Evolutionary conservation across 805 yeast species (phyloP), one percentile per base, ranked within the genome.

Genomic region (Candida khao-thaluensis): DNA sequence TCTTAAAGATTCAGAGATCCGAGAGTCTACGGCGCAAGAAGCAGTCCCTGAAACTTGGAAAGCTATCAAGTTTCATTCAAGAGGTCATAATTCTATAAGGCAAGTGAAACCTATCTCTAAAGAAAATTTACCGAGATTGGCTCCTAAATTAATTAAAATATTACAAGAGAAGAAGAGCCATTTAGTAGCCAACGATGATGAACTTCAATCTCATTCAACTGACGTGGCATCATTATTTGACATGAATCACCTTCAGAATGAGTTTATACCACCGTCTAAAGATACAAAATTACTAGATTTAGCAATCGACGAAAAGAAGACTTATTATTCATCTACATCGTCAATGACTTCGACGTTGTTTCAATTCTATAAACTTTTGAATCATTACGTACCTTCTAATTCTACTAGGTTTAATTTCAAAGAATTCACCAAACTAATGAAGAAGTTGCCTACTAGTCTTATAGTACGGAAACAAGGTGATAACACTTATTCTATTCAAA

Each of bases 151-250:
- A 14, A 82, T 84, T 25, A 64, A 84, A 29, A 89, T 84, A 0
- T 61, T 91, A 9, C 86, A 84, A 56, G 80, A 83, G 21, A 96
- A 96, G 0, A 57, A 95, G 75, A 82, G 86, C 2, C 95, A 89
- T 49, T 81, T 31, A 10, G 35, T 31, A 15, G 12, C 26, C 2
- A 26, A 22, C 4, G 35, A 30, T 20, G 18, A 23, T 7, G 30
- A 24, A 3, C 29, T 36, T 15, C 24, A 20, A 18, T 26, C 14
- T 12, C 22, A 28, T 28, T 27, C 34, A 10, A 31, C 35, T n/a
- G 12, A 16, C 7, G 14, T 31, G 4, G 5, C 18, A 5, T 22
- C 24, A 15, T 21, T 31, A 22, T 31, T 31, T 21, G 82, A 85
- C 26, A 82, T 87, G 49, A 80, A 81, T 52, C 69, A 74, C 22